Evolutionary conservation across 78 protist genomes (phyloP).

Genomic region (Tieghemostelium lacteum): DNA sequence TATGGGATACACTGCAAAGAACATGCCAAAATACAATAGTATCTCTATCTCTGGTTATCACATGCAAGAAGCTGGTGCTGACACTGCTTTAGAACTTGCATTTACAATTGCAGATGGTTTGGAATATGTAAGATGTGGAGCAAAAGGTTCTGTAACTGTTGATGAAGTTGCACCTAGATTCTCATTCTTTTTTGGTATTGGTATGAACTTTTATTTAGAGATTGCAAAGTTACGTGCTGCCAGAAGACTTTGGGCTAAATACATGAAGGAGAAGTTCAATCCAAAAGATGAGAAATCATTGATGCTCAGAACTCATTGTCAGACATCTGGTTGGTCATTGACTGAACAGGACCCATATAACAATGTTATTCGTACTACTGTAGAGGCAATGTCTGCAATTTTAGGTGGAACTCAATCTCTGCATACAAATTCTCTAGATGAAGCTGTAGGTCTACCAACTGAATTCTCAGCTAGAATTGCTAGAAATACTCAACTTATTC

Average conservation of each 20-base stretch:
- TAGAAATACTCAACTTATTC: slow-evolving; percentile 97
- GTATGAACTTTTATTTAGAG: slow-evolving; percentile 98
- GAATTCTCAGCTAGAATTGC: slow-evolving; percentile 95
- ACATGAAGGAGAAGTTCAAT: slow-evolving; percentile 87
- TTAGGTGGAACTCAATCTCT: slow-evolving; percentile 98
- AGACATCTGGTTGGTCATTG: slow-evolving; percentile 97
- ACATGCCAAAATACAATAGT: slow-evolving; percentile 98
- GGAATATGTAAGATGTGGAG: slow-evolving; percentile 90
- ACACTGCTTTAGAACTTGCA: slow-evolving; percentile 94
- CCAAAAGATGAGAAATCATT: slow-evolving; percentile 93
- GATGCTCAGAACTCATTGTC: slow-evolving; percentile 98
- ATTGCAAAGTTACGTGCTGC: slow-evolving; percentile 99
- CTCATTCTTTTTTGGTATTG: slow-evolving; percentile 98
- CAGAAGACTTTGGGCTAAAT: slow-evolving; percentile 95
- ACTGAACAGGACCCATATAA: slow-evolving; percentile 97
- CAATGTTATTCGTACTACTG: slow-evolving; percentile 98
- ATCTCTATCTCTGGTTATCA: slow-evolving; percentile 98
- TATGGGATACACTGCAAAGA: slow-evolving; percentile 91
- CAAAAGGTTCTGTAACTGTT: slow-evolving; percentile 83
- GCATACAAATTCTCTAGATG: slow-evolving; percentile 95
- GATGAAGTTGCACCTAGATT: slow-evolving; percentile 97
- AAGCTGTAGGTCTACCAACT: slow-evolving; percentile 98
- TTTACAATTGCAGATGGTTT: slow-evolving; percentile 98
- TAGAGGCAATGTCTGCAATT: slow-evolving; percentile 99
- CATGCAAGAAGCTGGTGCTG: slow-evolving; percentile 99